Percentiles rank a stretch among this genome's conserved stretches.
Evolutionary conservation across 192 early-diverging fungal species (phyloP).

Genomic region (Umbelopsis vinacea): DNA sequence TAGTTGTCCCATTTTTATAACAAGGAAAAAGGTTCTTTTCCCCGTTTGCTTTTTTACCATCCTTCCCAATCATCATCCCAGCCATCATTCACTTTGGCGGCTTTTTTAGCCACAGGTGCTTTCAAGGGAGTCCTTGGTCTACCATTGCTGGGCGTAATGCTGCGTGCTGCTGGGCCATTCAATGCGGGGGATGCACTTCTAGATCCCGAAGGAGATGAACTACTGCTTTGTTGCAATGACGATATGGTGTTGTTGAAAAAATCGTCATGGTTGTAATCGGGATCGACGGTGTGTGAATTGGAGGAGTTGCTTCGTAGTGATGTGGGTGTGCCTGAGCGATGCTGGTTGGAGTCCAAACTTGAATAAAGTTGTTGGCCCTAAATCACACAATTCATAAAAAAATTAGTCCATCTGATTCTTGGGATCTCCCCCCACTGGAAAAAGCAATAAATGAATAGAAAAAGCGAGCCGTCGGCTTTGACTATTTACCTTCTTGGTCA

Average conservation of each 20-base stretch:
- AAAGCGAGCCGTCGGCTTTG: not conserved
- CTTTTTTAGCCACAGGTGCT: constrained; percentile 22
- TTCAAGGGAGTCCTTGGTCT: constrained; percentile 35
- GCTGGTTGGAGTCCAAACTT: not conserved
- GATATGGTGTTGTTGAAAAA: constrained; percentile 44
- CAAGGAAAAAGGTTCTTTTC: not conserved
- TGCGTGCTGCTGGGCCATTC: constrained; percentile 18
- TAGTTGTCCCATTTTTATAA: not conserved
- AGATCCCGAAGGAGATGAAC: constrained; percentile 26
- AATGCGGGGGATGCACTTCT: constrained; percentile 31
- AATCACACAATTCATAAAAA: not conserved
- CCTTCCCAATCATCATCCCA: constrained; percentile 47
- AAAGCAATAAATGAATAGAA: not conserved
- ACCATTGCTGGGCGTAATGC: constrained; percentile 22
- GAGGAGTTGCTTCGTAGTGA: constrained; percentile 23
- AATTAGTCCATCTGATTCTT: not conserved
- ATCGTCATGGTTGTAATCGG: constrained; percentile 31
- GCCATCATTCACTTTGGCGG: constrained; percentile 27
- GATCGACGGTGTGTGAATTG: constrained; percentile 24
- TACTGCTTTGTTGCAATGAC: constrained; percentile 32
- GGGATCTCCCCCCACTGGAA: too few relatives aligned
- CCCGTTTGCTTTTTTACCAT: constrained; percentile 29
- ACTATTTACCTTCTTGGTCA: constrained; percentile 56
- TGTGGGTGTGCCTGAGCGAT: constrained; percentile 18
- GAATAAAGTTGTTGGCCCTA: constrained; percentile 19